These are phyloP conservation scores for Moesziomyces sp. DNA, from an alignment of 1,284 basidiomycete genomes.

Conservation along the genomic window DNA sequence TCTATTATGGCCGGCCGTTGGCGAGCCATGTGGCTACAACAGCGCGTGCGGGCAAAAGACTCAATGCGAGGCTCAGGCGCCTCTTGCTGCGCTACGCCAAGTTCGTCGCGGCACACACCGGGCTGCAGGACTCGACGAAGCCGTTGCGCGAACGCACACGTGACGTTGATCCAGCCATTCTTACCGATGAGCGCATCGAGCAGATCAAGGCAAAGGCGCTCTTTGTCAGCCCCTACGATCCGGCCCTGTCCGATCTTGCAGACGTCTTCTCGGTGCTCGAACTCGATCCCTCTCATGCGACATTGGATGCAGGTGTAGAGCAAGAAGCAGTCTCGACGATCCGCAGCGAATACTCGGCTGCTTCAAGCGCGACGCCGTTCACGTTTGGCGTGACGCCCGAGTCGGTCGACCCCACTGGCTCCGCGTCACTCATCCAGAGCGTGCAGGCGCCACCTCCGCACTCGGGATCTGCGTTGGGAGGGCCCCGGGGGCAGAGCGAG, in stretches of 20 bases:
- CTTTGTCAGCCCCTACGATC: constrained; percentile 39
- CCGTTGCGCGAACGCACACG: constrained; percentile 25
- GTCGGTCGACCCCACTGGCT: constrained; percentile 24
- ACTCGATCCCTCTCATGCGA: not conserved
- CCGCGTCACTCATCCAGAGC: constrained; percentile 34
- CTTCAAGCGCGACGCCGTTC: constrained; percentile 33
- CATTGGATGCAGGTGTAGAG: not conserved
- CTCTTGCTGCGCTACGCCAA: constrained; percentile 44
- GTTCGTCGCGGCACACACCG: constrained; percentile 38
- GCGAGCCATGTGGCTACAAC: constrained; percentile 25
- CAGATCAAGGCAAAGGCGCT: constrained; percentile 58
- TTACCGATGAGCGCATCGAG: constrained; percentile 53
- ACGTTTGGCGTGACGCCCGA: constrained; percentile 23
- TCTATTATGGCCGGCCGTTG: constrained; percentile 57
- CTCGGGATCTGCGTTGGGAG: constrained; percentile 17
- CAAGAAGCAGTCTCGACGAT: constrained; percentile 1
- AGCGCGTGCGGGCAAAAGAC: constrained; percentile 41
- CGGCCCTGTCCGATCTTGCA: constrained; percentile 8
- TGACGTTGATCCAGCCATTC: constrained; percentile 15
- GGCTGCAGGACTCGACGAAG: constrained; percentile 26
- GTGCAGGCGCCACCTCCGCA: constrained; percentile 10
- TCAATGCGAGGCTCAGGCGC: constrained; percentile 29
- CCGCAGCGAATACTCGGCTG: constrained; percentile 10
- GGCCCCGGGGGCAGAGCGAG: constrained; percentile 26
- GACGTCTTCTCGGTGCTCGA: constrained; percentile 21